phyloP scores from a whole-genome alignment of 2,329 filamentous ascomycete genomes.

The Monosporascus sp. region DNA sequence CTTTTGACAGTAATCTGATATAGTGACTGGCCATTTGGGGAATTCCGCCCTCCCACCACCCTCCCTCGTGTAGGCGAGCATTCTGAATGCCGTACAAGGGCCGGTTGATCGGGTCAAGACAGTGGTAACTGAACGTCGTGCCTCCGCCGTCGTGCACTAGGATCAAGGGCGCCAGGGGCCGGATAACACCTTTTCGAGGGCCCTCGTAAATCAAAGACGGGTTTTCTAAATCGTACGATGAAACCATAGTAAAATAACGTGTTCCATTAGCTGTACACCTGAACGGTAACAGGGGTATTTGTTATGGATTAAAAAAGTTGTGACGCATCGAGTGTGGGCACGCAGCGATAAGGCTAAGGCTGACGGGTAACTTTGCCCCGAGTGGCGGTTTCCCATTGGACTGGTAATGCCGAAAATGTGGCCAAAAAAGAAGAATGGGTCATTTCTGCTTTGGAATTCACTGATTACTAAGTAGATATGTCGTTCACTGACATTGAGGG shows the following conservation, averaged over 20 bases:
- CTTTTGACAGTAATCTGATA: conserved; percentile 36
- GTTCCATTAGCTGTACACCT: background rate
- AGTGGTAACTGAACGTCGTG: conserved; percentile 53
- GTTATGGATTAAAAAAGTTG: too few species aligned
- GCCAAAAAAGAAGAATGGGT: too few species aligned
- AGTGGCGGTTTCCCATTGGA: too few species aligned
- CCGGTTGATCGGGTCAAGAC: conserved; percentile 43
- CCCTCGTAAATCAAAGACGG: conserved; percentile 25
- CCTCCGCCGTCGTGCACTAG: conserved; percentile 58
- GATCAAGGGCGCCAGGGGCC: conserved; percentile 39
- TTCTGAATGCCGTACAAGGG: conserved; percentile 51
- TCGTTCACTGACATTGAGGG: background rate
- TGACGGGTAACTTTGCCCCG: too few species aligned
- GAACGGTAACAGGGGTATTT: too few species aligned
- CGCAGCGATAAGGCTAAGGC: too few species aligned
- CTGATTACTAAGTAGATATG: too few species aligned
- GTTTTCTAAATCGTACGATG: conserved; percentile 13
- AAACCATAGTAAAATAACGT: background rate
- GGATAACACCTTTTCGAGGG: conserved; percentile 8
- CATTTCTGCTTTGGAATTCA: too few species aligned
- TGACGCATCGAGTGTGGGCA: too few species aligned
- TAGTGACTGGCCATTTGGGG: conserved; percentile 51
- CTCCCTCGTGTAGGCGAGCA: conserved; percentile 42
- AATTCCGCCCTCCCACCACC: conserved; percentile 46
- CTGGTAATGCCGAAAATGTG: too few species aligned